phyloP scores from a whole-genome alignment of 768 basidiomycete species.

The Mycena vitilis region DNA sequence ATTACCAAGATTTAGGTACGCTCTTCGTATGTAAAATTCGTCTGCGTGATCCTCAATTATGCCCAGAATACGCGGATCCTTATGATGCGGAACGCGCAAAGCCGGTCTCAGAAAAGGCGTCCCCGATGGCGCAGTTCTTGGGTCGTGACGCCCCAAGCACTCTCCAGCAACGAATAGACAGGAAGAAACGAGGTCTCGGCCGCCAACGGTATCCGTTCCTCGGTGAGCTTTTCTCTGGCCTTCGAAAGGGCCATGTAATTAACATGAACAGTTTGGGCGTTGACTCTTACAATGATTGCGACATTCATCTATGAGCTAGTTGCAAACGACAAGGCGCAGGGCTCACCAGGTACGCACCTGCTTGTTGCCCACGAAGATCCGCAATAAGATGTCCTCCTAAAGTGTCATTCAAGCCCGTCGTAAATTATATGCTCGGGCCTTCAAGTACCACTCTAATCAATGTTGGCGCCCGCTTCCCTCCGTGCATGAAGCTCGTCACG shows the following conservation, averaged over 20 bases:
- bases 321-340: slow-evolving; percentile 78
- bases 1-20: slow-evolving; percentile 69
- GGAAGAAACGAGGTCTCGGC: slow-evolving; percentile 88
- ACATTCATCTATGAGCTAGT: slow-evolving; percentile 90
- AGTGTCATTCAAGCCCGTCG: slow-evolving; percentile 86
- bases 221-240: slow-evolving; percentile 54
- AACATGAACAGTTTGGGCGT: slow-evolving; percentile 63
- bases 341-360: slow-evolving; percentile 60
- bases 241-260: slow-evolving; percentile 29
- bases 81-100: slow-evolving; percentile 41
- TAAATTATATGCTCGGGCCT: slow-evolving; percentile 94
- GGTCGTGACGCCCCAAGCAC: slow-evolving; percentile 63
- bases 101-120: slow-evolving; percentile 52
- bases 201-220: slow-evolving; percentile 84
- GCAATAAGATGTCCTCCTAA: too few relatives aligned
- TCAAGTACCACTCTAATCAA: slow-evolving; percentile 85
- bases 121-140: slow-evolving; percentile 56
- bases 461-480: slow-evolving; percentile 91
- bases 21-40: background rate
- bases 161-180: slow-evolving; percentile 84
- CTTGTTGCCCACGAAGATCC: too few relatives aligned
- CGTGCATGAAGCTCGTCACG: slow-evolving; percentile 85
- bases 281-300: slow-evolving; percentile 75
- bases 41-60: slow-evolving; percentile 5
- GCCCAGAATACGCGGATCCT: slow-evolving; percentile 66